phyloP scores from a whole-genome alignment of 495 filamentous ascomycete species.

The Aspergillus steynii region DNA sequence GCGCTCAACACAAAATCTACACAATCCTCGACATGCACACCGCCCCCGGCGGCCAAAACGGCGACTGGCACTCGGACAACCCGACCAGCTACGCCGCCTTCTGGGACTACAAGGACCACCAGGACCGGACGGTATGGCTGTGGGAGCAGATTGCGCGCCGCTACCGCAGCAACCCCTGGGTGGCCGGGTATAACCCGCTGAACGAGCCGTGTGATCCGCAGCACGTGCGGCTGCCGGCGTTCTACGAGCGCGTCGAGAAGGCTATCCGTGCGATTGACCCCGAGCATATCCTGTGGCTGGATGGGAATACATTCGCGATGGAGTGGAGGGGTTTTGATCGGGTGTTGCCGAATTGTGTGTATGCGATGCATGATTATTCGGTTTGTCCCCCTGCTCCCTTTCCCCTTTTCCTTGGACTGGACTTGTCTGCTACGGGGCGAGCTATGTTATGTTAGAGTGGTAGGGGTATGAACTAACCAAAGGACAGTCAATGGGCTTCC shows the following conservation, averaged over 20 bases:
- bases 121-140: conserved; percentile 59
- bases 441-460: too few relatives aligned
- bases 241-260: conserved; percentile 58
- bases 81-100: conserved; percentile 56
- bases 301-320: conserved; percentile 67
- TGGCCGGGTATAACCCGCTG: conserved; percentile 67
- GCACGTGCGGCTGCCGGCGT: conserved; percentile 53
- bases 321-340: conserved; percentile 47
- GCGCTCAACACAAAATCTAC: conserved; percentile 57
- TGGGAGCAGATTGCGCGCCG: conserved; percentile 61
- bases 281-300: conserved; percentile 63
- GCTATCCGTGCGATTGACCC: conserved; percentile 60
- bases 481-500: conserved; percentile 53
- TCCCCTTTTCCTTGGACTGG: too few relatives aligned
- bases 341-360: conserved; percentile 57
- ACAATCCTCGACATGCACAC: conserved; percentile 66
- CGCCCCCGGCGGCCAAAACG: conserved; percentile 64
- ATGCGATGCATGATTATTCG: conserved; percentile 63
- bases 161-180: conserved; percentile 55
- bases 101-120: conserved; percentile 64
- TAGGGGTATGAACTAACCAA: neutral
- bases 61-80: conserved; percentile 65
- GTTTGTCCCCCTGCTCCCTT: conserved; percentile 7
- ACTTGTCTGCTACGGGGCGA: too few relatives aligned
- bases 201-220: conserved; percentile 65